Evolutionary conservation across 2,329 filamentous ascomycete species (phyloP).

Genomic region (Ceratocystis smalleyi): DNA sequence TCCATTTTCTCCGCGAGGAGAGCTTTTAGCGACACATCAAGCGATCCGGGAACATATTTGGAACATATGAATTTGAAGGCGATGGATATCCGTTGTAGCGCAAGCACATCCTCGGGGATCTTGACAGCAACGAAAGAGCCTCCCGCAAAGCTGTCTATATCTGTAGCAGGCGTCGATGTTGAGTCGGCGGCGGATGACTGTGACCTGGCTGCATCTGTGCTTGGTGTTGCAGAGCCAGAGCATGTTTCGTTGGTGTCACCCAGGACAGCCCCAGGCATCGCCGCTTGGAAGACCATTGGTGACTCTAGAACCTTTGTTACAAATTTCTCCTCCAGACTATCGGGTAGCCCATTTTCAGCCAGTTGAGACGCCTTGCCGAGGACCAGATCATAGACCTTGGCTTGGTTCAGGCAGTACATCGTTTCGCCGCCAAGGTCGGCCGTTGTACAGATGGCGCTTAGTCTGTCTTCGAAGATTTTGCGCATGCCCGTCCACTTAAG

Average conservation of each 20-base stretch:
- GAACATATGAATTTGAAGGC: constrained; percentile 50
- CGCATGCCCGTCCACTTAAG: constrained; percentile 34
- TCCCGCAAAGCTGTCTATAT: constrained; percentile 23
- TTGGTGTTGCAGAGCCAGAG: background rate
- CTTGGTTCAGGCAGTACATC: constrained; percentile 66
- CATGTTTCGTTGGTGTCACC: background rate
- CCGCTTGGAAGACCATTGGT: constrained; percentile 54
- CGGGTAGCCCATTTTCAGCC: constrained; percentile 49
- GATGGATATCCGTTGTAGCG: constrained; percentile 48
- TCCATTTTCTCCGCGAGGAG: constrained; percentile 35
- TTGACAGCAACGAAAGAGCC: background rate
- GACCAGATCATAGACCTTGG: constrained; percentile 52
- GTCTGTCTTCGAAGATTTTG: constrained; percentile 44
- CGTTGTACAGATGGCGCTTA: constrained; percentile 60
- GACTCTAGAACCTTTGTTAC: constrained; percentile 60
- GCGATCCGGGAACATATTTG: constrained; percentile 38
- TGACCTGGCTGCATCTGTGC: background rate
- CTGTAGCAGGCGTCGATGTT: constrained; percentile 26
- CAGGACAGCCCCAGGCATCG: constrained; percentile 21
- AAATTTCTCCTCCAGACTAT: constrained; percentile 74
- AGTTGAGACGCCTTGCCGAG: constrained; percentile 57
- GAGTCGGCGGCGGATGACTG: background rate
- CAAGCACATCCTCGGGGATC: constrained; percentile 31
- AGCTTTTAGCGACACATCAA: constrained; percentile 30
- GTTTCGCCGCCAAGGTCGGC: constrained; percentile 70